A percentile compares a stretch with the other conserved stretches of the same genome.
Evolutionary conservation across 2,329 filamentous ascomycete species (phyloP).

Genomic region (Trichoderma breve): DNA sequence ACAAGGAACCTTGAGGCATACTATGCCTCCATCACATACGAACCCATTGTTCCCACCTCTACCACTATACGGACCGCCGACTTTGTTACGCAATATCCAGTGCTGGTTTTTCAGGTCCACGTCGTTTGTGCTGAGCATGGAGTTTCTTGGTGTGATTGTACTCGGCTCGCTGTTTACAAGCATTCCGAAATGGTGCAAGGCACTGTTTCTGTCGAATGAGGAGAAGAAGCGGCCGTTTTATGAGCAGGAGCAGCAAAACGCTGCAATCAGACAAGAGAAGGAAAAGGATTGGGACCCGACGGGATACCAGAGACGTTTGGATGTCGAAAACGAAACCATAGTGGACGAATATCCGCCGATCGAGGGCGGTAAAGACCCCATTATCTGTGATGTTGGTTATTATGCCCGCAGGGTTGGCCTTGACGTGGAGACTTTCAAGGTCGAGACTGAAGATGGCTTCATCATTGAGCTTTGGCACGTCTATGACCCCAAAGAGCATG

Average conservation of each 20-base stretch:
- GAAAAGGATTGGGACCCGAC: constrained; percentile 61
- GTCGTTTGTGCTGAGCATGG: constrained; percentile 73
- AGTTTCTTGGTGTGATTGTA: constrained; percentile 74
- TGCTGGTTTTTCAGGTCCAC: constrained; percentile 62
- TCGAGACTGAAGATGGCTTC: constrained; percentile 93
- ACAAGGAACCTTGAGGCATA: constrained; percentile 44
- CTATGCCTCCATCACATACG: constrained; percentile 65
- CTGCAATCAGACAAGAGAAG: constrained; percentile 53
- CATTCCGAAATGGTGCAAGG: constrained; percentile 51
- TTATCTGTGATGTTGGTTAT: constrained; percentile 77
- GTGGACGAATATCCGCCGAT: constrained; percentile 65
- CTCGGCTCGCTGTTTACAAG: constrained; percentile 69
- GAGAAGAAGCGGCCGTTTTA: constrained; percentile 64
- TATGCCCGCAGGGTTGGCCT: constrained; percentile 86
- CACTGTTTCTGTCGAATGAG: constrained; percentile 57
- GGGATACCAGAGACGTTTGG: constrained; percentile 36
- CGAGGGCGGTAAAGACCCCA: constrained; percentile 75
- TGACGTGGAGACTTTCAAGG: constrained; percentile 77
- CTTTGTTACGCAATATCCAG: constrained; percentile 62
- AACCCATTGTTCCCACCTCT: constrained; percentile 82
- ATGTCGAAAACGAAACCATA: constrained; percentile 43
- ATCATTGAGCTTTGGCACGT: constrained; percentile 87
- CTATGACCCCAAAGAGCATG: constrained; percentile 76
- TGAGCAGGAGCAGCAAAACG: constrained; percentile 66
- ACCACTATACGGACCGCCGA: constrained; percentile 76